Evolutionary conservation across 768 basidiomycete genomes (phyloP).

Genomic region (Trametes meyenii): DNA sequence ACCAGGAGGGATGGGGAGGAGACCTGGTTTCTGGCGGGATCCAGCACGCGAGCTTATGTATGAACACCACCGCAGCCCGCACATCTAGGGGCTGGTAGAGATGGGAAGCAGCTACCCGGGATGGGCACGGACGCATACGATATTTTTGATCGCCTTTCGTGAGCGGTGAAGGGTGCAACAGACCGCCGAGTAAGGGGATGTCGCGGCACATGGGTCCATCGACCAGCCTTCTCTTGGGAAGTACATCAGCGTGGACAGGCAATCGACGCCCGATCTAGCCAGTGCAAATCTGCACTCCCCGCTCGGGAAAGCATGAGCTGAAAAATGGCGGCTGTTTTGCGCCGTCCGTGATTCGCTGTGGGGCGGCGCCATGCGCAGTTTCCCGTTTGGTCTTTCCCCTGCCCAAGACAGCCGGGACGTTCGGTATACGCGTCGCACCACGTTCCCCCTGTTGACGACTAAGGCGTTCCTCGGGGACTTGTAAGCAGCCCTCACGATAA

Average conservation of each 20-base stretch:
- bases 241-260: conserved; percentile 4
- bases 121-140: conserved; percentile 3
- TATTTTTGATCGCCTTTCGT: background rate
- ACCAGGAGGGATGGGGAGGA: background rate
- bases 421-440: too few species aligned
- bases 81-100: background rate
- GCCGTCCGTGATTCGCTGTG: background rate
- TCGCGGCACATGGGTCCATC: conserved; percentile 11
- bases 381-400: too few species aligned
- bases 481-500: background rate
- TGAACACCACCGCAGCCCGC: background rate
- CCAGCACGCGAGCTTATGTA: conserved; percentile 3
- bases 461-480: background rate
- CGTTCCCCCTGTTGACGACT: too few species aligned
- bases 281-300: conserved; percentile 3
- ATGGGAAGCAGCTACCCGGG: conserved; percentile 7
- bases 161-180: conserved; percentile 12
- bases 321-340: background rate
- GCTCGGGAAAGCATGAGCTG: background rate
- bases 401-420: too few species aligned
- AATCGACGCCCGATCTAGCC: conserved; percentile 10
- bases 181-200: conserved; percentile 2
- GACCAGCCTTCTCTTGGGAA: conserved; percentile 6
- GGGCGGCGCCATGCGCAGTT: too few species aligned
- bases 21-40: background rate